Evolutionary conservation across 176 grass and related monocot species (phyloP), one percentile per base, ranked within the genome.

Genomic region (Cymbopogon citratus): DNA sequence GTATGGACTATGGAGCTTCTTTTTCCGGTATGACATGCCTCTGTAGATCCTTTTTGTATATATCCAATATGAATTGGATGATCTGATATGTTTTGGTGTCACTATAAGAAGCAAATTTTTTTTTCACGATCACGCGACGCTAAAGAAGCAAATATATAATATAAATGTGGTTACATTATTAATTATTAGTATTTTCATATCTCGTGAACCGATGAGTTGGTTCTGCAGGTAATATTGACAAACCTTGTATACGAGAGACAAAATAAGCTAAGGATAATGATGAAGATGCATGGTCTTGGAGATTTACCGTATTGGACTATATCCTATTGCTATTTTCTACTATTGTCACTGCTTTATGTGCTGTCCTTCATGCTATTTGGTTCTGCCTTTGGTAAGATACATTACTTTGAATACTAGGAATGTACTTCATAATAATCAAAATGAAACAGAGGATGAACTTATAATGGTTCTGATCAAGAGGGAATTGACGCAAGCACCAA

Each of bases 251-350:
- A 93, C 2, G 89, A 97, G 75, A 97, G 87, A 81, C 91, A 97
- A 85, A 90, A 93, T 45, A 97, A 97, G 70, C 78, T 89, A 85
- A 89, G 88, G 69, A 89, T 86, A 56, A 91, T 97, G 86, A 97
- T 93, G 94, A 97, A 97, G 83, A 91, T 97, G 94, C 91, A 97
- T 83, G 94, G 91, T 74, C 87, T 97, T 57, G 84, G 87, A 49
- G 89, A 91, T 89, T 83, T 85, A 18, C 87, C 94, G 5, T 97
- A 93, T 57, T 97, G 94, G 94, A 70, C 86, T 83, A 97, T 97
- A 85, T 89, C 94, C 3, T 97, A 93, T 74, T 81, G 76, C 54
- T 97, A 97, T 81, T 97, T 97, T 85, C 82, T 93, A 29, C 74
- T 88, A 79, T 71, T 97, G 14, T 97, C 91, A 28, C 43, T 80